Conservation (phyloP, 2,329 filamentous ascomycete genomes). For the Cladosporium halotolerans region DNA sequence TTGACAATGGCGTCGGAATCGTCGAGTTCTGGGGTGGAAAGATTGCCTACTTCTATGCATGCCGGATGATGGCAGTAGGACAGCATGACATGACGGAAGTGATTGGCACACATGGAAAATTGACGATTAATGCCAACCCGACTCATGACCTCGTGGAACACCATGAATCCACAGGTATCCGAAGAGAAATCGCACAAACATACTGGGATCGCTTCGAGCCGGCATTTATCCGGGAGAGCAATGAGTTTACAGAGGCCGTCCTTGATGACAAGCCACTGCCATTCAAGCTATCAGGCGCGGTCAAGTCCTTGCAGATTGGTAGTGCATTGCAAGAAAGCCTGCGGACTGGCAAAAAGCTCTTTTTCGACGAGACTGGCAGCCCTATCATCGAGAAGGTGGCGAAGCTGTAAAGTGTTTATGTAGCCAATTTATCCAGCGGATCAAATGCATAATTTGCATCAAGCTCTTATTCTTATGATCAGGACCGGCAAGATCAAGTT, state of each 20-base stretch:
- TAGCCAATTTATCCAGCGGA: no score
- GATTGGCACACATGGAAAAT: slow-evolving; percentile 60
- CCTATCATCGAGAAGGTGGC: slow-evolving; percentile 31
- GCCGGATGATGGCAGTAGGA: slow-evolving; percentile 61
- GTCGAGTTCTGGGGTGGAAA: slow-evolving; percentile 60
- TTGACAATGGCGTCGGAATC: slow-evolving; percentile 58
- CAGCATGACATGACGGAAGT: slow-evolving; percentile 63
- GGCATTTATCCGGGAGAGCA: slow-evolving; percentile 58
- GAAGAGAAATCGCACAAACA: slow-evolving; percentile 53
- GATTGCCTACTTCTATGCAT: slow-evolving; percentile 59
- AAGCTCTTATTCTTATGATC: no score
- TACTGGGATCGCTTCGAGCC: slow-evolving; percentile 59
- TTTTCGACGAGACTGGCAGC: slow-evolving; percentile 51
- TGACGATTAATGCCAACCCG: slow-evolving; percentile 56
- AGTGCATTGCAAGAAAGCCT: slow-evolving; percentile 42
- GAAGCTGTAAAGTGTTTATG: slow-evolving; percentile 5
- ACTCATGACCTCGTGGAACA: slow-evolving; percentile 50
- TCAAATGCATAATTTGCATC: no score
- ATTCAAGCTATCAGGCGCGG: slow-evolving; percentile 51
- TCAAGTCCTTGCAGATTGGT: slow-evolving; percentile 56
- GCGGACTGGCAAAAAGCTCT: slow-evolving; percentile 40
- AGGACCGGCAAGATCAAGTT: no score
- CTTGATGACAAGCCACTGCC: slow-evolving; percentile 52
- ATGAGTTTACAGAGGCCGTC: slow-evolving; percentile 56
- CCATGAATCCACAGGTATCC: slow-evolving; percentile 48